Evolutionary conservation across 2,329 filamentous ascomycete genomes (phyloP), one percentile per base, ranked within the genome.

Genomic region (Arthrobotrys musiformis): DNA sequence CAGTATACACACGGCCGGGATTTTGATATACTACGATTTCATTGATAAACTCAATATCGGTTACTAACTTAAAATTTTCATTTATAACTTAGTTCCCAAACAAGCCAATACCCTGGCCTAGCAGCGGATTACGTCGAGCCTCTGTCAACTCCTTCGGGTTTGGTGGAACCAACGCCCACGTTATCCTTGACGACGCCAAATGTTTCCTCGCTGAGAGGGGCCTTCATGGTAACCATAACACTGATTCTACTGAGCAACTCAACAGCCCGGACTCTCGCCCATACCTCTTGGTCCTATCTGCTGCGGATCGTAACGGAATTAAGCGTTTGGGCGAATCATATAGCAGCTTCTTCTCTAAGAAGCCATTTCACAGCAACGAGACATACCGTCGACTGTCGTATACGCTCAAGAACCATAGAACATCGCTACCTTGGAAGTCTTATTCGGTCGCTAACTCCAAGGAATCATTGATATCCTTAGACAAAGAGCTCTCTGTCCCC

Each of bases 271-370:
- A 7, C 15, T 7, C 42, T 1, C 19, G 58, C 15, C 60, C 69
- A 60, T 73, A 66, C 24, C 48, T 73, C 0, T 7, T 66, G 0
- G 50, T 28, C 1, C 7, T 72, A 28, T 72, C 68, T 13, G 48
- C 68, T 5, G 58, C 68, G 15, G 68, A 72, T 6, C 58, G 60
- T 19, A 46, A 60, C 28, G 68, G 68, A 15, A 58, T 72, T 11
- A 15, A 64, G 15, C 30, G 68, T n/a, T 0, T 64, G 8, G 58
- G 58, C 2, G 30, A 46, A 15, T 1, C n/a, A 1, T 62, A 61
- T 17, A 46, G 22, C 35, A 6, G 13, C 9, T 54, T 30, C 15
- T 48, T 64, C 19, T 9, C 9, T 4, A 19, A 1, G 11, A 4
- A 30, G 5, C 30, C 50, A n/a, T n/a, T n/a, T 1, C 4, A 22